Evolutionary conservation across 2,329 filamentous ascomycete genomes (phyloP).

Genomic region (Amylocarpus encephaloides): DNA sequence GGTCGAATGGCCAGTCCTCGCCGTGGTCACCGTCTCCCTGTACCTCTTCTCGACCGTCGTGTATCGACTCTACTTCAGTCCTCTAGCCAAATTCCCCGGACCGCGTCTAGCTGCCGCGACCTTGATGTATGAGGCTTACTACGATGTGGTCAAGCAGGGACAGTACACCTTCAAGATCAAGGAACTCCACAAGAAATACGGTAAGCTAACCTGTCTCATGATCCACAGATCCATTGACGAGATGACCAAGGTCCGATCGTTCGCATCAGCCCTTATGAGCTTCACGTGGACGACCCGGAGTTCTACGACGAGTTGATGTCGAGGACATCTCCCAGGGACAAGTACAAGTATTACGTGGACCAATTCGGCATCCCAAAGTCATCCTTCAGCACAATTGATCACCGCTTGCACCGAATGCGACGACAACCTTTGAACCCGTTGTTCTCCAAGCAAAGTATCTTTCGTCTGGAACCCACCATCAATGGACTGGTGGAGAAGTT

Average conservation of each 20-base stretch:
- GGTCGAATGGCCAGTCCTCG: neutral
- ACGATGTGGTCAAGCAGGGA: conserved; percentile 19
- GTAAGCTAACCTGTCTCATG: neutral
- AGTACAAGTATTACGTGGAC: conserved; percentile 3
- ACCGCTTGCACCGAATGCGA: conserved; percentile 20
- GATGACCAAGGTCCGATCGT: conserved; percentile 5
- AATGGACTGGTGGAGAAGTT: conserved; percentile 18
- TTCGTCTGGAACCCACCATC: conserved; percentile 17
- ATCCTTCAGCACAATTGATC: conserved; percentile 18
- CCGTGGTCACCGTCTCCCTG: neutral
- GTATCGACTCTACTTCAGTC: conserved; percentile 6
- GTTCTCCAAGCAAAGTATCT: conserved; percentile 21
- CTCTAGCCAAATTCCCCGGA: conserved; percentile 25
- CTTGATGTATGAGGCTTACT: conserved; percentile 22
- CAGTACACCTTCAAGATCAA: conserved; percentile 14
- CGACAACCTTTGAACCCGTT: conserved; percentile 22
- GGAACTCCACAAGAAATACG: conserved; percentile 17
- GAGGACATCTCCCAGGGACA: conserved; percentile 5
- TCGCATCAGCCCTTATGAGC: conserved; percentile 9
- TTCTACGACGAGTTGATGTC: conserved; percentile 4
- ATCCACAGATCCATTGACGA: neutral
- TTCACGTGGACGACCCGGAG: conserved; percentile 8
- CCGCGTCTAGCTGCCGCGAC: conserved; percentile 29
- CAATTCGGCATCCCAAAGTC: conserved; percentile 5
- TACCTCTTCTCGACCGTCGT: neutral